Evolutionary conservation across 768 basidiomycete species (phyloP).

Genomic region (Hericium rajendrae): DNA sequence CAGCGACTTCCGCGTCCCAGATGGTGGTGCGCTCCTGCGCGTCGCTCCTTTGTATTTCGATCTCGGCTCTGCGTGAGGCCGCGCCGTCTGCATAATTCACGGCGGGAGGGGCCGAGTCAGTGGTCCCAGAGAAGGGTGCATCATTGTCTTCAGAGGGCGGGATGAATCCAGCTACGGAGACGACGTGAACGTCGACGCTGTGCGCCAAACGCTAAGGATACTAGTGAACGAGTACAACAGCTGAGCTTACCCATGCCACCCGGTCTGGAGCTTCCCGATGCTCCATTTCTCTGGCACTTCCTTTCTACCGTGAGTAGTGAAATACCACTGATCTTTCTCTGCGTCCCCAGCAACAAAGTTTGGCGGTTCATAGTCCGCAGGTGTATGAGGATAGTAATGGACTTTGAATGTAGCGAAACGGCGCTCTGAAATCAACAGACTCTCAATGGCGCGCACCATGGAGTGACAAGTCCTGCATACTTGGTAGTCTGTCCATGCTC

Average conservation of each 20-base stretch:
- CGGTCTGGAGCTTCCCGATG: constrained; percentile 59
- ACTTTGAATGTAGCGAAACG: constrained; percentile 86
- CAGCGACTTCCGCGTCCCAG: constrained; percentile 47
- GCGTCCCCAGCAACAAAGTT: constrained; percentile 65
- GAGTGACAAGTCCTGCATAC: constrained; percentile 29
- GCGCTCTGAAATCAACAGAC: constrained; percentile 36
- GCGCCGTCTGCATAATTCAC: constrained; percentile 55
- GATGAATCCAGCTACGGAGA: constrained; percentile 65
- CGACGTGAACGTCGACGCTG: constrained; percentile 62
- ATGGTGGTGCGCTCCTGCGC: constrained; percentile 52
- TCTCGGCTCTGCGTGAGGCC: constrained; percentile 39
- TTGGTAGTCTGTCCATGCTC: constrained; percentile 71
- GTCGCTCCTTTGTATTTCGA: constrained; percentile 51
- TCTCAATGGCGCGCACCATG: not conserved
- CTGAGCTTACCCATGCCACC: constrained; percentile 55
- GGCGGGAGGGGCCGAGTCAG: constrained; percentile 22
- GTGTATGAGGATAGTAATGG: constrained; percentile 74
- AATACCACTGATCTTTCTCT: constrained; percentile 69
- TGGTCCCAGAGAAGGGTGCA: constrained; percentile 43
- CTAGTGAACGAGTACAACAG: too few relatives aligned
- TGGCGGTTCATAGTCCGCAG: constrained; percentile 77
- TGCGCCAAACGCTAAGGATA: not conserved
- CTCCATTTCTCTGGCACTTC: constrained; percentile 70
- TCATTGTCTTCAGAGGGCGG: constrained; percentile 50
- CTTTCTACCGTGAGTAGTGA: constrained; percentile 63